These are phyloP conservation scores for Bonia amplexicaulis DNA, from an alignment of 176 grass and related monocot species.

Conservation along the genomic window DNA sequence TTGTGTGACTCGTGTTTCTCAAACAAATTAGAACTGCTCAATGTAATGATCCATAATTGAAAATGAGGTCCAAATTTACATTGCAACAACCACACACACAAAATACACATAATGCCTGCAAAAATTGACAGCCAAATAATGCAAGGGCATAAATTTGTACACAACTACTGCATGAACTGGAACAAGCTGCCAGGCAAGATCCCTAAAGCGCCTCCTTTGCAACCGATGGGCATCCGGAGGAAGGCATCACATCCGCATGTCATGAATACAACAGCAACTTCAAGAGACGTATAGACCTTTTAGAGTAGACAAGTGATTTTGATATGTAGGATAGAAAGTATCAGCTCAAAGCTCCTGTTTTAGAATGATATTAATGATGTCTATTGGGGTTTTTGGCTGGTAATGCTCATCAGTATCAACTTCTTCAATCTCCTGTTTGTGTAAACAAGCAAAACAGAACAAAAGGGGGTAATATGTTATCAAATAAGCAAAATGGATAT, in stretches of 20 bases:
- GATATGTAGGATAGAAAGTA: background rate
- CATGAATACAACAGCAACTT: slow-evolving; percentile 20
- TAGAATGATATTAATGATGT: slow-evolving; percentile 64
- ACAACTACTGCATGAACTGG: slow-evolving; percentile 7
- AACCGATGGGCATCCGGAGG: background rate
- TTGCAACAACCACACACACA: background rate
- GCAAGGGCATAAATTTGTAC: slow-evolving; percentile 12
- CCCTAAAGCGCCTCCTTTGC: background rate
- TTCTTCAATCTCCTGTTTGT: slow-evolving; percentile 81
- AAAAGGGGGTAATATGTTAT: background rate
- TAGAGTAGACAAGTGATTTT: background rate
- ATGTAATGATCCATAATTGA: background rate
- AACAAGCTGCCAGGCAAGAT: background rate
- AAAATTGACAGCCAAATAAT: background rate
- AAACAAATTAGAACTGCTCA: background rate
- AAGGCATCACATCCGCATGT: background rate
- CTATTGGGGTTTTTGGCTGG: slow-evolving; percentile 69
- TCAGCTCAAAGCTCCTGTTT: slow-evolving; percentile 68
- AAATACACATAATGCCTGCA: background rate
- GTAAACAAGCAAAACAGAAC: slow-evolving; percentile 1
- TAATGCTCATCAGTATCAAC: slow-evolving; percentile 96
- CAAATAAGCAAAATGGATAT: background rate
- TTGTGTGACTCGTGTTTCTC: background rate
- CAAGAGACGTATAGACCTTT: background rate
- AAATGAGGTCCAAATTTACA: slow-evolving; percentile 8